These are phyloP conservation scores for Aspergillus sp. DNA, from an alignment of 2,329 filamentous ascomycete genomes.

Conservation along the genomic window DNA sequence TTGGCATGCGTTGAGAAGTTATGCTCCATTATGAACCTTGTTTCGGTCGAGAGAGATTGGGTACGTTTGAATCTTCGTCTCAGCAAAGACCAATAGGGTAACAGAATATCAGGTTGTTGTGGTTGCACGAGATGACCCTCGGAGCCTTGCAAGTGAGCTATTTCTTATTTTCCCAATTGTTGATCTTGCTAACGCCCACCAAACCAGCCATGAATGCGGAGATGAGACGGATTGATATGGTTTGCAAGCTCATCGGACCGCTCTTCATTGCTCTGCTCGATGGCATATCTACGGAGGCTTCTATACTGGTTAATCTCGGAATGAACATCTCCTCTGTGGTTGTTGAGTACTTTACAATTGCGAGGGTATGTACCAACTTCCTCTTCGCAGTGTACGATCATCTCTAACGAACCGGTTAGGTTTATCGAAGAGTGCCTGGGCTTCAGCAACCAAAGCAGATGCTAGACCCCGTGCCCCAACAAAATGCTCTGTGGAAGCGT, in stretches of 20 bases:
- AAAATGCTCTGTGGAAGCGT: background rate
- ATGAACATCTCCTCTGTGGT: slow-evolving; percentile 44
- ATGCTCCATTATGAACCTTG: slow-evolving; percentile 61
- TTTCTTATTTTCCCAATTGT: no score
- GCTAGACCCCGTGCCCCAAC: no score
- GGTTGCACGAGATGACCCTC: background rate
- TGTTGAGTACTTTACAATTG: slow-evolving; percentile 43
- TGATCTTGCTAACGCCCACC: no score
- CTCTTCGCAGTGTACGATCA: no score
- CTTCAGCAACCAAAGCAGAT: no score
- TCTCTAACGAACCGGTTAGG: slow-evolving; percentile 11
- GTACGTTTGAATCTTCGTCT: slow-evolving; percentile 17
- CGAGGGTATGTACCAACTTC: slow-evolving; percentile 7
- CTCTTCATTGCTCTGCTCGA: slow-evolving; percentile 51
- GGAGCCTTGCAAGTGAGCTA: background rate
- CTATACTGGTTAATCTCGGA: slow-evolving; percentile 48
- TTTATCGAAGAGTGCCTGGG: slow-evolving; percentile 6
- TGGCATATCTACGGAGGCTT: slow-evolving; percentile 44
- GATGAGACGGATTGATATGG: slow-evolving; percentile 59
- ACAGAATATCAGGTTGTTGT: background rate
- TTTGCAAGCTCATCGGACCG: slow-evolving; percentile 57
- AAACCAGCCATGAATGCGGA: slow-evolving; percentile 48
- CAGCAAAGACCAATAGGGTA: background rate
- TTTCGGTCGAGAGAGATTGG: slow-evolving; percentile 73
- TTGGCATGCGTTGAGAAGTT: slow-evolving; percentile 71